Conservation (phyloP, 768 basidiomycete species). For the Austroboletus festivus region DNA sequence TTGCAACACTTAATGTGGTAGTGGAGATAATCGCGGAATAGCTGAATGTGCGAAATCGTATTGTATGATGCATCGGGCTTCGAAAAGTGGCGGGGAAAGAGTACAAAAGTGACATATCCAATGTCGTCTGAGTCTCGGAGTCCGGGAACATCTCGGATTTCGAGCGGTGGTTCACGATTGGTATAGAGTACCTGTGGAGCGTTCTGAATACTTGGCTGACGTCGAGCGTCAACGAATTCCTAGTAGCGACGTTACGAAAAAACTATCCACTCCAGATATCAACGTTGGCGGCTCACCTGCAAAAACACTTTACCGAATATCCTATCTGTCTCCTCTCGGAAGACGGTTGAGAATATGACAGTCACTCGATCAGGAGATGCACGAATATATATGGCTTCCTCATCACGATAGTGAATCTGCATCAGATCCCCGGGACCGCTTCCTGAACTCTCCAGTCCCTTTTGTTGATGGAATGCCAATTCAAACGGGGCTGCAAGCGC, state of each 20-base stretch:
- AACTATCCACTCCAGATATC: not conserved
- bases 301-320: slow-evolving; percentile 98
- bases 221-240: slow-evolving; percentile 99
- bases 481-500: slow-evolving; percentile 95
- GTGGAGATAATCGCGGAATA: slow-evolving; percentile 98
- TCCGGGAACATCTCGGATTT: slow-evolving; percentile 84
- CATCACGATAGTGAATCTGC: slow-evolving; percentile 91
- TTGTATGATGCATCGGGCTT: slow-evolving; percentile 61
- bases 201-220: slow-evolving; percentile 88
- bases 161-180: slow-evolving; percentile 93
- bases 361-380: slow-evolving; percentile 95
- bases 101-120: slow-evolving; percentile 96
- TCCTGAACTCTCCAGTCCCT: slow-evolving; percentile 73
- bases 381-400: slow-evolving; percentile 95
- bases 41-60: slow-evolving; percentile 92
- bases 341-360: slow-evolving; percentile 95
- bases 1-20: slow-evolving; percentile 99
- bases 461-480: slow-evolving; percentile 78
- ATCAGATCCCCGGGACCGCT: slow-evolving; percentile 77
- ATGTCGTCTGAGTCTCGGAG: slow-evolving; percentile 82
- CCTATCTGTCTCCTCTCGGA: slow-evolving; percentile 95
- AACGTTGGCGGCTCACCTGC: slow-evolving; percentile 55
- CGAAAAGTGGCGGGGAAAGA: slow-evolving; percentile 94
- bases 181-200: slow-evolving; percentile 97
- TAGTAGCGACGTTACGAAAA: slow-evolving; percentile 28